Evolutionary conservation across 2,329 filamentous ascomycete genomes (phyloP), one percentile per base, ranked within the genome.

Genomic region (Penicillium sclerotigenum): DNA sequence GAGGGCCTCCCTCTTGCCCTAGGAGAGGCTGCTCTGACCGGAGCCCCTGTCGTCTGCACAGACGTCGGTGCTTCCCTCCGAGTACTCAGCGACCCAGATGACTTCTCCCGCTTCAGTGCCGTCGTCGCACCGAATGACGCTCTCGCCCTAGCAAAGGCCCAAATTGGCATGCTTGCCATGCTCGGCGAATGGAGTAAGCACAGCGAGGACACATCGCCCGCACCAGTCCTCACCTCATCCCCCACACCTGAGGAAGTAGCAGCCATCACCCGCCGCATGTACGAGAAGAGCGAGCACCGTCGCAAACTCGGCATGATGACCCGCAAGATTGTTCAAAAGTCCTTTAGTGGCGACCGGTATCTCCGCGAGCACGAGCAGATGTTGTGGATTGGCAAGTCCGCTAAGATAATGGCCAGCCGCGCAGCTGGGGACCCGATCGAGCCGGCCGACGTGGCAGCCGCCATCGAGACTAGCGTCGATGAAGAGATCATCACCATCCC

Each of bases 41-140:
- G 77, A 18, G 76, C 75, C 1, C 77, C 76, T 0, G 74, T 79
- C 1, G 74, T 76, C 50, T 75, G 73, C 51, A 76, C 73, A 22
- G 73, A 75, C 29, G 74, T 76, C 8, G 74, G 74, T 16, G 73
- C 74, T 13, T 75, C 74, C 2, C 66, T 76, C 3, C 71, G 73
- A 10, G 74, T 76, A 1, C 66, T 75, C 11, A 76, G 71, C 41
- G 73, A 76, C 43, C 72, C 73, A 3, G 72, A 80, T 47, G 75
- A 76, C 45, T 77, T 74, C 61, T 74, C 78, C 5, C 73, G 79
- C 26, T 87, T 83, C 72, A 84, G 82, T 59, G 84, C 83, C 55
- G 82, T 87, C 5, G 83, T 87, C 3, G 81, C 84, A 14, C 85
- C 84, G 2, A 87, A 87, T 62, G 85, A 87, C 66, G 79, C 84